Base-by-base conservation (phyloP, 306 rosid genomes). In the Castanea mollissima region DNA sequence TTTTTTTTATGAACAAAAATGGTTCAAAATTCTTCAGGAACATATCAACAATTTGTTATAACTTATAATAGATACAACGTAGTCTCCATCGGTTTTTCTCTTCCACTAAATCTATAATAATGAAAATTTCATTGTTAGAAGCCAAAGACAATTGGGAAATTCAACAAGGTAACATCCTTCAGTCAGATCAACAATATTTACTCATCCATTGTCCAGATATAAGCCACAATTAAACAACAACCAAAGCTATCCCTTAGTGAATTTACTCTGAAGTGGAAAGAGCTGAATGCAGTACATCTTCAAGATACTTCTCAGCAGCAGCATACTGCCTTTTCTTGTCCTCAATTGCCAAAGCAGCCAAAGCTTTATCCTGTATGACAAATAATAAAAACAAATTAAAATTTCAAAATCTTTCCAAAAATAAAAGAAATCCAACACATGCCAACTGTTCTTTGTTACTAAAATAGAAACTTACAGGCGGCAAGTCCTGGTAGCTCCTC, bases 271-370 rank as follows among this genome's bases (percentile, higher is more conserved):
- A 78, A 62, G 85, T 88, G 21, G 90, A 83, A 85, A 91, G 96
- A 77, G 99, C 98, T 14, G 98, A 89, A 5, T 90, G 97, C 87
- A 95, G 74, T 55, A 93, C 97, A 70, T 95, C 96, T 86, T 93
- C 99, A 20, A 95, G 94, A 85, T 91, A 88, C 86, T 95, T 95
- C 88, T 95, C 96, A 11, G 99, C 99, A 62, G 88, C 97, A 57
- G 93, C 96, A 71, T 81, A 92, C 81, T 92, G 98, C 84, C 92
- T 85, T 86, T 95, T 95, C 91, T 95, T 95, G 79, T 93, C 97
- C 91, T 95, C 99, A 60, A 95, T 95, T 68, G 99, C 98, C 41
- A 95, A 86, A 76, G 97, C 98, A 79, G 99, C 99, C 88, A 93
- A 84, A 69, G 99, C 98, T 88, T 93, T 95, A 74, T 95, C 98